Conservation (phyloP, 306 rosid genomes). For the Fagus crenata region DNA sequence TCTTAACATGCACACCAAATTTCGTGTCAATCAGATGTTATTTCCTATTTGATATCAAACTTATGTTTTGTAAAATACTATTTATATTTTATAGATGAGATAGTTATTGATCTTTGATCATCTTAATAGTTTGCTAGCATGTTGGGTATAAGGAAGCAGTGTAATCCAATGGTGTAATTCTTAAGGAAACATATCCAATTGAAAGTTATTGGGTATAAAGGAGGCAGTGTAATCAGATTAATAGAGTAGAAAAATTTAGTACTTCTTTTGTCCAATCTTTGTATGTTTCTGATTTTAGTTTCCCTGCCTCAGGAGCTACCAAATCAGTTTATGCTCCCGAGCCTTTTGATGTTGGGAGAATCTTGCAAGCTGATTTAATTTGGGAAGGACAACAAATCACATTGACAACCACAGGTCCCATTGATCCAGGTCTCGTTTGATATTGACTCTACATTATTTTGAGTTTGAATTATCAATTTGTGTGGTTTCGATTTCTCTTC, state of each 20-base stretch:
- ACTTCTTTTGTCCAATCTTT: not conserved
- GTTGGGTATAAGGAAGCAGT: no score
- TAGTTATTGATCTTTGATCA: no score
- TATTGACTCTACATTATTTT: slow-evolving; percentile 15
- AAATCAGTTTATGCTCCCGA: slow-evolving; percentile 81
- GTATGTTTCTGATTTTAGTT: slow-evolving; percentile 16
- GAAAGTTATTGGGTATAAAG: no score
- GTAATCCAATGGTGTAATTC: no score
- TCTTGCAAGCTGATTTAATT: slow-evolving; percentile 64
- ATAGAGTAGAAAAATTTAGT: slow-evolving; percentile 6
- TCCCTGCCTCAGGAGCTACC: slow-evolving; percentile 67
- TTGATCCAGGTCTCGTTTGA: slow-evolving; percentile 71
- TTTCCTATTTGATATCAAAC: no score
- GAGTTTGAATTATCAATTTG: slow-evolving; percentile 17
- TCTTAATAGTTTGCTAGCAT: no score
- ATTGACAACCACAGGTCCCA: slow-evolving; percentile 71
- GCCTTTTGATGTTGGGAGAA: slow-evolving; percentile 81
- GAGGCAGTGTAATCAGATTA: not conserved
- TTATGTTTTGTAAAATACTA: no score
- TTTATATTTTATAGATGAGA: no score
- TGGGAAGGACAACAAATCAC: slow-evolving; percentile 41
- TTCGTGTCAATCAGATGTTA: no score
- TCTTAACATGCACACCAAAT: no score
- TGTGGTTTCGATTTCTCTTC: slow-evolving; percentile 13
- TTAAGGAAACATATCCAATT: no score